Base-by-base conservation (phyloP, 305 asterid genomes). In the Fraxinus dipetala region DNA sequence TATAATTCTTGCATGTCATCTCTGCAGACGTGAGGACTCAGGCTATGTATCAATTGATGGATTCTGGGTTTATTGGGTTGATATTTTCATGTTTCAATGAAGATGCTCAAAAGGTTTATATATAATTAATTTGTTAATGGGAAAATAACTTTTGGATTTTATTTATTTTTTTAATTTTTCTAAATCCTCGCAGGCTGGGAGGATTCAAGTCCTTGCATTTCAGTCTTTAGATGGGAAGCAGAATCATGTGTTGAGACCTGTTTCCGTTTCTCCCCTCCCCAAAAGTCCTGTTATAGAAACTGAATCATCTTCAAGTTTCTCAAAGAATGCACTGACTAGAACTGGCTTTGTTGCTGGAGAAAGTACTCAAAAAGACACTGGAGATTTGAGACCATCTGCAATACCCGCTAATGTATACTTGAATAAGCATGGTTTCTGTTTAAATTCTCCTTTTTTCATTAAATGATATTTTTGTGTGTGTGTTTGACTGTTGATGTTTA, bases 211-310 rank as follows among this genome's bases (percentile, higher is more conserved):
- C 70, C 89, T 86, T 81, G 99, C 99, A 43, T 96, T 96, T 86
- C 99, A 96, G 90, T 96, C 98, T 78, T 86, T 90, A 87, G 98
- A 95, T 87, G 98, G 99, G 86, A 95, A 93, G 90, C 98, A 95
- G 81, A 92, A 86, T 84, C 91, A 90, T 65, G 75, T 82, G 79
- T 78, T 87, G 84, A 89, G 84, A 88, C 91, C 97, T 54, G 90
- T 91, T 84, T 81, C 95, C 85, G 87, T 91, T 82, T 78, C 91
- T 78, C 89, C 92, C 70, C 90, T 79, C 76, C 89, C 77, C 30
- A 93, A 83, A 87, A 87, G 79, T 82, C 73, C 67, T 56, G 67
- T 95, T 61, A 86, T 91, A 85, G 95, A 93, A 82, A 14, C 92
- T 24, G 98, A 91, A 75, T 91, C 97, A 3, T 88, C 98, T 61